Base-by-base conservation (phyloP, 768 basidiomycete species). In the Lactifluus rugatus region DNA sequence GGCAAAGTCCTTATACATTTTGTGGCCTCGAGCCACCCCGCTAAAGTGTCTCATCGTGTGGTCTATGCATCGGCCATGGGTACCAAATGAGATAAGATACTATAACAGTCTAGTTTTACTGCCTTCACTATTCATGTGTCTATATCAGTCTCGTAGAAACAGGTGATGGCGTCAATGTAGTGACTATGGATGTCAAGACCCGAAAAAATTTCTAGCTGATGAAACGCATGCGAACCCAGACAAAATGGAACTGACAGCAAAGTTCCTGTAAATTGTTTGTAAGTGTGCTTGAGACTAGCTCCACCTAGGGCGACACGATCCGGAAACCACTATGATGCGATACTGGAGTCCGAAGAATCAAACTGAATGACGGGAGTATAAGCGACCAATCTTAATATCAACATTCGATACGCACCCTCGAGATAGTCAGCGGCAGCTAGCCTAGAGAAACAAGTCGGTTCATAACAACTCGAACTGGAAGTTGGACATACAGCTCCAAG, bases 401-500 rank as follows among this genome's bases (percentile, higher is more conserved):
- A 32, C 5, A 19, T 31, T 10, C 26, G 17, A 36, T n/a, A 63
- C 67, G 34, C 65, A 83, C 83, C 74, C 71, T 85, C 83, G 65
- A 81, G 78, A 67, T 84, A 85, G 64, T 85, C 83, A 46, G 83
- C 83, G 31, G 82, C 82, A 54, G 82, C 64, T 34, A 84, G 70
- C 54, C 82, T 84, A 62, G 26, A 52, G 17, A 17, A 39, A 7
- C 31, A 16, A 13, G 36, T 21, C 25, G 21, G 31, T 52, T 51
- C 23, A 48, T 48, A 23, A 37, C 37, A 23, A 39, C 17, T 47
- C n/a, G 13, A 37, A 44, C 16, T 39, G 34, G 19, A 34, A 4
- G 16, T 47, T 6, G 46, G 7, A 81, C 90, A 68, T 64, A 96
- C 93, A 95, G 70, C 70, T 96, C 93, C 6, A 97, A 71, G 1